Conservation (phyloP, 2,329 filamentous ascomycete species). For the Myriosclerotinia duriaeana region DNA sequence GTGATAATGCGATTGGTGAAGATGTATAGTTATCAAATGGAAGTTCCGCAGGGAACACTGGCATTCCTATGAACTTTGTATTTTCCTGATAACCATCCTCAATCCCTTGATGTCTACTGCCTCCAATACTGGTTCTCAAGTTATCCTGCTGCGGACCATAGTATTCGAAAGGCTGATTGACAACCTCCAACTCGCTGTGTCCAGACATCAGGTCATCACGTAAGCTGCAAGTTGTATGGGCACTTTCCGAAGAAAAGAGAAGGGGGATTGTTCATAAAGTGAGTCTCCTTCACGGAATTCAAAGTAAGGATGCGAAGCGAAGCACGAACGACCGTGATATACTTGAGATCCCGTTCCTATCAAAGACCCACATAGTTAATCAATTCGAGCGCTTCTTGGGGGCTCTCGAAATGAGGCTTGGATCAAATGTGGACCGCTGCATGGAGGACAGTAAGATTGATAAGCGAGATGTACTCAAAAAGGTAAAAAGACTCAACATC, state of each 20-base stretch:
- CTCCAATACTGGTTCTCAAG: too few species aligned
- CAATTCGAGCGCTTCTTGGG: constrained; percentile 12
- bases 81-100: too few species aligned
- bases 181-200: too few species aligned
- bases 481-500: neutral
- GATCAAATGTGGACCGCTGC: constrained; percentile 10
- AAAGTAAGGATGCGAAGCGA: neutral
- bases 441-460: neutral
- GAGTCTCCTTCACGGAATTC: neutral
- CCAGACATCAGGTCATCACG: constrained; percentile 9
- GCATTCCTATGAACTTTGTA: too few species aligned
- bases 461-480: neutral
- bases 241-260: neutral
- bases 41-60: too few species aligned
- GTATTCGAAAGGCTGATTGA: too few species aligned
- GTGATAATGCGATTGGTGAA: too few species aligned
- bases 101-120: too few species aligned
- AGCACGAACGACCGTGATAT: constrained; percentile 5
- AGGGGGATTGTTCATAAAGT: neutral
- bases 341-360: neutral
- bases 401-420: constrained; percentile 7
- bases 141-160: too few species aligned
- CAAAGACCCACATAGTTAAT: neutral
- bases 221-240: constrained; percentile 1
- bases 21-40: too few species aligned